Conservation (phyloP, 495 filamentous ascomycete species). For the Platismatia glauca region DNA sequence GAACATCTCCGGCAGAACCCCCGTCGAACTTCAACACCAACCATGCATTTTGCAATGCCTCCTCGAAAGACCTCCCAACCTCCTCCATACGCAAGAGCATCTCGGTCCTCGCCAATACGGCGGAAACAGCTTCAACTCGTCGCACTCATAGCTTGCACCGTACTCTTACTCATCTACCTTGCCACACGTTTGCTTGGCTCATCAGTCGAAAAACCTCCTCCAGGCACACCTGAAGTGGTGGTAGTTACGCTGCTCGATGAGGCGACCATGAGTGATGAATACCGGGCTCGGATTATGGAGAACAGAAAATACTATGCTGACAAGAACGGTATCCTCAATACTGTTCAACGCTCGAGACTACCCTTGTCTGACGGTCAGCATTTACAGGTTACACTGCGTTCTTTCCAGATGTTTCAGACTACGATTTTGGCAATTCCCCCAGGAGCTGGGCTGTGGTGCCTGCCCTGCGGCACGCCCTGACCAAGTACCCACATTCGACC, state of each 20-base stretch:
- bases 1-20: not conserved
- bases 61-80: constrained; percentile 70
- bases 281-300: constrained; percentile 61
- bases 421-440: constrained; percentile 61
- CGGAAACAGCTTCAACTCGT: constrained; percentile 58
- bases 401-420: constrained; percentile 65
- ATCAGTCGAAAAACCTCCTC: constrained; percentile 36
- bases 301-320: constrained; percentile 82
- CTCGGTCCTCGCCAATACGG: constrained; percentile 52
- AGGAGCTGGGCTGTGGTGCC: constrained; percentile 70
- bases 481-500: constrained; percentile 57
- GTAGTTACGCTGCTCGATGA: constrained; percentile 78
- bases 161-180: constrained; percentile 56
- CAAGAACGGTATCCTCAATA: constrained; percentile 61
- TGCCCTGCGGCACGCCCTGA: constrained; percentile 84
- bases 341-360: not conserved
- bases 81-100: constrained; percentile 50
- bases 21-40: not conserved
- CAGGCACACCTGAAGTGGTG: constrained; percentile 72
- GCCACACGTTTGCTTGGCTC: constrained; percentile 42
- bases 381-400: constrained; percentile 75
- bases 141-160: constrained; percentile 45
- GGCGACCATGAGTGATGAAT: constrained; percentile 47
- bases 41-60: constrained; percentile 88
- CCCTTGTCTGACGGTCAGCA: constrained; percentile 10